phyloP scores from a whole-genome alignment of 2,329 filamentous ascomycete genomes.

The Cordyceps militaris region DNA sequence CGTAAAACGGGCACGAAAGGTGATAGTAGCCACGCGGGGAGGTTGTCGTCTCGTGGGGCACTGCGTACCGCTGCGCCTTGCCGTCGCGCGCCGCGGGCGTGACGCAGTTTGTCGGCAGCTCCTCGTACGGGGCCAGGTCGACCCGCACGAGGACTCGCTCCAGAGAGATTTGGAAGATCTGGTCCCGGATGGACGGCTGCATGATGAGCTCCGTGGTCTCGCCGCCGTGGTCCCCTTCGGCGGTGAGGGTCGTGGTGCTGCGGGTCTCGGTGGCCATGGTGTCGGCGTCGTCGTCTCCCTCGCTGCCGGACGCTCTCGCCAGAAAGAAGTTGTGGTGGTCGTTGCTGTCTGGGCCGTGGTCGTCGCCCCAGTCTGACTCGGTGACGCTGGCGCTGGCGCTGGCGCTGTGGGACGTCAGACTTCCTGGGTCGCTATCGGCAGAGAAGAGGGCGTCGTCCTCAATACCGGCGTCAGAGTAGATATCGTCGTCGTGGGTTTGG shows the following conservation, averaged over 20 bases:
- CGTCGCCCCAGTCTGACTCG: neutral
- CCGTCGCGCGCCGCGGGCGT: neutral
- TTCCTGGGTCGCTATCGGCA: slow-evolving; percentile 1
- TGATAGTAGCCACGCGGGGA: neutral
- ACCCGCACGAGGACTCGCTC: neutral
- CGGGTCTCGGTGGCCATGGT: neutral
- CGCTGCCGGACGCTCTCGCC: neutral
- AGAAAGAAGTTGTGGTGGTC: neutral
- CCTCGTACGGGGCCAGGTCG: neutral
- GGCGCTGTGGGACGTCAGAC: slow-evolving; percentile 1
- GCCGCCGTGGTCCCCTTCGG: neutral
- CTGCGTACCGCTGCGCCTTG: neutral
- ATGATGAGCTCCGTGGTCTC: neutral
- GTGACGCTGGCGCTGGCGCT: neutral
- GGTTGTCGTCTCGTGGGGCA: neutral
- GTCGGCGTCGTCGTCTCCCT: neutral
- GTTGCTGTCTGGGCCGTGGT: neutral
- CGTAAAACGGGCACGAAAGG: slow-evolving; percentile 4
- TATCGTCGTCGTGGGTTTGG: neutral
- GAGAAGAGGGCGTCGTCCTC: neutral
- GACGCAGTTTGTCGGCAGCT: neutral
- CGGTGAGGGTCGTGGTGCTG: slow-evolving; percentile 7
- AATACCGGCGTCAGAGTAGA: neutral
- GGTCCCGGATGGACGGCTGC: neutral
- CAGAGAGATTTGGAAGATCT: neutral